Percentiles rank a stretch among this genome's conserved stretches.
These are phyloP conservation scores for Trametes cinnabarina DNA, from an alignment of 768 basidiomycete species.

Conservation along the genomic window DNA sequence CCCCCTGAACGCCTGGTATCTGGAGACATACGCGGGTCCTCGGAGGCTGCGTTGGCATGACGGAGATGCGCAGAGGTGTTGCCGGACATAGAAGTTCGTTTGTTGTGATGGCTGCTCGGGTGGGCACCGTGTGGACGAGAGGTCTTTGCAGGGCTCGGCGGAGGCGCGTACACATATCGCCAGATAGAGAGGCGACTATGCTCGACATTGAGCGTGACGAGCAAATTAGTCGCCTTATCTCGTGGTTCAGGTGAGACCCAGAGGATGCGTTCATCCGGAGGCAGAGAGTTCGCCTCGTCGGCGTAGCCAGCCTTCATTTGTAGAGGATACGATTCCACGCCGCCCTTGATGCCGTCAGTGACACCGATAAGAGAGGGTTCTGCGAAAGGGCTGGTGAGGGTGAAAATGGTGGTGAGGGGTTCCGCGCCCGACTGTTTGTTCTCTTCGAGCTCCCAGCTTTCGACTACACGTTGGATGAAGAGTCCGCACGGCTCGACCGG, in stretches of 20 bases:
- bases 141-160: conserved; percentile 37
- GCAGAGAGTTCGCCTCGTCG: conserved; percentile 43
- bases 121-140: not conserved
- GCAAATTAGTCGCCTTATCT: conserved; percentile 43
- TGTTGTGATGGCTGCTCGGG: conserved; percentile 14
- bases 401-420: conserved; percentile 77
- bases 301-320: conserved; percentile 11
- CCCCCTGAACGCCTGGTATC: conserved; percentile 38
- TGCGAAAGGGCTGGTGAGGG: conserved; percentile 71
- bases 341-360: conserved; percentile 58
- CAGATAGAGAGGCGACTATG: conserved; percentile 59
- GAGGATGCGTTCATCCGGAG: conserved; percentile 63
- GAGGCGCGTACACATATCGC: conserved; percentile 60
- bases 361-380: conserved; percentile 73
- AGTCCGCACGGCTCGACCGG: conserved; percentile 76
- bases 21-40: conserved; percentile 12
- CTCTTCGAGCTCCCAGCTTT: conserved; percentile 64
- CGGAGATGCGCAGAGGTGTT: conserved; percentile 17
- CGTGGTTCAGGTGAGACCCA: conserved; percentile 51
- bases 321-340: conserved; percentile 30
- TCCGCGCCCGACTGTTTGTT: conserved; percentile 63
- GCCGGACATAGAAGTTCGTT: conserved; percentile 23
- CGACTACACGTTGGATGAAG: conserved; percentile 72
- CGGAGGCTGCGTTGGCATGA: conserved; percentile 14
- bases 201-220: conserved; percentile 59